These are phyloP conservation scores for Maudiozyma pseudohumilis DNA, from an alignment of 805 yeast species.

Conservation along the genomic window DNA sequence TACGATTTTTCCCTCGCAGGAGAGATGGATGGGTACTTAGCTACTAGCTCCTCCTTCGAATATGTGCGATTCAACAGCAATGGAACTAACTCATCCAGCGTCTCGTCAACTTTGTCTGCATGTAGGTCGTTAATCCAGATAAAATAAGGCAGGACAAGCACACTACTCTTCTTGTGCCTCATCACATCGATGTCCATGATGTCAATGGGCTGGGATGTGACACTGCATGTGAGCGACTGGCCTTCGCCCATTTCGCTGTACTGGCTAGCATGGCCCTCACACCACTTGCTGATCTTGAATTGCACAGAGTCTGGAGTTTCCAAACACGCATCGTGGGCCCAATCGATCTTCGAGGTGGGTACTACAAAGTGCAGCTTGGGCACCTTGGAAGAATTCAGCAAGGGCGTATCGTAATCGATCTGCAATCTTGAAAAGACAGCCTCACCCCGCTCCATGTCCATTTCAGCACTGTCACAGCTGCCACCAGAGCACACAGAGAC, in stretches of 20 bases:
- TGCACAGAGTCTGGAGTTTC: slow-evolving; percentile 39
- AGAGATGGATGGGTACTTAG: slow-evolving; percentile 25
- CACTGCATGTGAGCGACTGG: slow-evolving; percentile 26
- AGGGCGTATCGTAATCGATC: slow-evolving; percentile 30
- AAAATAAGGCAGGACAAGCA: slow-evolving; percentile 64
- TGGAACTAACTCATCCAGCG: slow-evolving; percentile 38
- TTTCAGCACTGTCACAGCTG: slow-evolving; percentile 22
- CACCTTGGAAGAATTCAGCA: slow-evolving; percentile 66
- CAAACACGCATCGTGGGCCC: slow-evolving; percentile 64
- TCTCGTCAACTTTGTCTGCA: slow-evolving; percentile 33
- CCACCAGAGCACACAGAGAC: slow-evolving; percentile 13
- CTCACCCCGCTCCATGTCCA: slow-evolving; percentile 22
- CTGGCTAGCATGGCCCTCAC: slow-evolving; percentile 13
- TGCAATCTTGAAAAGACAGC: slow-evolving; percentile 17
- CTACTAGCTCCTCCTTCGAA: slow-evolving; percentile 24
- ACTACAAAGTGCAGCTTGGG: slow-evolving; percentile 65
- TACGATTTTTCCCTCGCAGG: slow-evolving; percentile 36
- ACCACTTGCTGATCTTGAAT: slow-evolving; percentile 35
- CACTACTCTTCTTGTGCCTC: slow-evolving; percentile 41
- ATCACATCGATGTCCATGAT: slow-evolving; percentile 36
- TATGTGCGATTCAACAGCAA: slow-evolving; percentile 24
- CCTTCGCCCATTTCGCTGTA: slow-evolving; percentile 26
- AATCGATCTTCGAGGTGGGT: slow-evolving; percentile 76
- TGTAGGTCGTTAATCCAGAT: slow-evolving; percentile 52
- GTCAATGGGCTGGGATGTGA: slow-evolving; percentile 44